A percentile compares a stretch with the other conserved stretches of the same genome.
These are phyloP conservation scores for Desmodesmus armatus DNA, from an alignment of 139 green algal genomes.

Conservation along the genomic window DNA sequence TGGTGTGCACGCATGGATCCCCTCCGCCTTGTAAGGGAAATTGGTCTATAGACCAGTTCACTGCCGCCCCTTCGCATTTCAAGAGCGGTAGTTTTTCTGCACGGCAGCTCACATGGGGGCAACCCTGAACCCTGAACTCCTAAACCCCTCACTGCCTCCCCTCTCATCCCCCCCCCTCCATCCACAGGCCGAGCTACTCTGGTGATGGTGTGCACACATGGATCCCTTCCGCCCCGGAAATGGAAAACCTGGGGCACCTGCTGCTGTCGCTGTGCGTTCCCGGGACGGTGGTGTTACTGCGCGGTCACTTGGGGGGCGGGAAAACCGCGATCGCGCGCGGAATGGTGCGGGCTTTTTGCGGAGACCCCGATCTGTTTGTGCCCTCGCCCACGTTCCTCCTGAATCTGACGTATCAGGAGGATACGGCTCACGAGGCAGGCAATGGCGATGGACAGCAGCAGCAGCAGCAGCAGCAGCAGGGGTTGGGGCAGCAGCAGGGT, in stretches of 20 bases:
- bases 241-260: conserved; percentile 56
- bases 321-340: conserved; percentile 62
- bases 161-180: too few relatives aligned
- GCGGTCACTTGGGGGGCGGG: conserved; percentile 60
- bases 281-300: conserved; percentile 56
- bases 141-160: too few relatives aligned
- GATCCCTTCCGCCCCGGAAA: conserved; percentile 40
- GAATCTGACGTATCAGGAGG: conserved; percentile 58
- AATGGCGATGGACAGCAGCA: too few relatives aligned
- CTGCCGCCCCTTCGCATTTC: conserved; percentile 35
- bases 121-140: too few relatives aligned
- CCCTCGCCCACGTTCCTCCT: conserved; percentile 69
- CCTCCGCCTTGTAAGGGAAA: conserved; percentile 47
- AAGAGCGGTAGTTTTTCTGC: conserved; percentile 55
- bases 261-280: conserved; percentile 36
- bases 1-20: conserved; percentile 46
- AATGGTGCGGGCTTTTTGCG: conserved; percentile 54
- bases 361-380: conserved; percentile 54
- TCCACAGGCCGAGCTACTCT: conserved; percentile 29
- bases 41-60: conserved; percentile 44
- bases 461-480: neutral
- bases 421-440: conserved; percentile 46
- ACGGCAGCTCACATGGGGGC: conserved; percentile 56
- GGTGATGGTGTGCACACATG: conserved; percentile 35
- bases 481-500: neutral